Percentiles rank a stretch among this genome's conserved stretches.
phyloP scores from a whole-genome alignment of 345 rosid genomes.

The Acer campestre region DNA sequence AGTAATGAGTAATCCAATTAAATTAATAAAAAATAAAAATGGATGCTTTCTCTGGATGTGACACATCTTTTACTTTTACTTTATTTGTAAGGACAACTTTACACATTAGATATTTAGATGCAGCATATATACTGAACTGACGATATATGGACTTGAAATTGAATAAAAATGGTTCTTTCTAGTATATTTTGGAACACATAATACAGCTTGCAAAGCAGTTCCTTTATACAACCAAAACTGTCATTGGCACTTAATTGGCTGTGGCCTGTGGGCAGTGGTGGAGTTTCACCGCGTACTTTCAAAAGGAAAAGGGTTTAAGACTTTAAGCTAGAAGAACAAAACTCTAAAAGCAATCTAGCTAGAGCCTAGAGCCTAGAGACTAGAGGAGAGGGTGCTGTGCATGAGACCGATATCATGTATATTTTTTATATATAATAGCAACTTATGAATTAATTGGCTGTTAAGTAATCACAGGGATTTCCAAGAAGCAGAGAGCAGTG shows the following conservation, averaged over 20 bases:
- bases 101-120: background rate
- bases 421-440: too few species aligned
- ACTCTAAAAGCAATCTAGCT: background rate
- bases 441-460: background rate
- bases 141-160: background rate
- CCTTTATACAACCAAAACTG: background rate
- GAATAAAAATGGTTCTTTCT: background rate
- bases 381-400: background rate
- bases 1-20: background rate
- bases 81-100: background rate
- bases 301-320: background rate
- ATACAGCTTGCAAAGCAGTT: background rate
- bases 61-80: background rate
- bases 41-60: background rate
- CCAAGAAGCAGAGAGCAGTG: slow-evolving; percentile 22
- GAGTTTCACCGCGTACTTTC: background rate
- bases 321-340: background rate
- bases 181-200: background rate
- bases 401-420: background rate
- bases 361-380: too few species aligned
- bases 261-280: background rate
- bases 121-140: background rate
- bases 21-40: too few species aligned
- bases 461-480: background rate
- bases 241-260: too few species aligned